Evolutionary conservation across 768 basidiomycete genomes (phyloP).

Genomic region (Podaxis sp.): DNA sequence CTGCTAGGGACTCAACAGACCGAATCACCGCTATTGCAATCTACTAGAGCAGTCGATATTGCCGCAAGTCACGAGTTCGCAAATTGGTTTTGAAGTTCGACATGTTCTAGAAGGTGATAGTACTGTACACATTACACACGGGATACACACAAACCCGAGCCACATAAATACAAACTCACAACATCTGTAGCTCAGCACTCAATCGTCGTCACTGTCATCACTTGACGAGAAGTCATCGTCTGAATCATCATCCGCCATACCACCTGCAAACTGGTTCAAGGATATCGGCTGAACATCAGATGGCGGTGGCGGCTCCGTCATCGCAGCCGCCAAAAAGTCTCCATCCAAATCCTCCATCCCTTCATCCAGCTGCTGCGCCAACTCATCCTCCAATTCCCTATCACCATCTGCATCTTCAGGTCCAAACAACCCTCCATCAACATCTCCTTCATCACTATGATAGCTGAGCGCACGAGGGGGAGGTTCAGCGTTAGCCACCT

Average conservation of each 20-base stretch:
- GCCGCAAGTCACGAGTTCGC: too few relatives aligned
- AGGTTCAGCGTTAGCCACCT: slow-evolving; percentile 11
- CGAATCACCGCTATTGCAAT: too few relatives aligned
- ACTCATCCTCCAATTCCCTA: slow-evolving; percentile 13
- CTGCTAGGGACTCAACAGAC: too few relatives aligned
- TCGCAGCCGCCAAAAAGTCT: slow-evolving; percentile 13
- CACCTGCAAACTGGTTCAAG: slow-evolving; percentile 15
- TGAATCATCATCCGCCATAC: slow-evolving; percentile 1
- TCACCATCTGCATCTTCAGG: slow-evolving; percentile 1
- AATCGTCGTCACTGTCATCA: slow-evolving; percentile 17
- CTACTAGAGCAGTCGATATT: too few relatives aligned
- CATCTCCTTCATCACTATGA: slow-evolving; percentile 11
- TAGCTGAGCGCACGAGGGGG: slow-evolving; percentile 6
- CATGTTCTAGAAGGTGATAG: neutral
- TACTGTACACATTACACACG: neutral
- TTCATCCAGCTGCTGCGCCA: slow-evolving; percentile 13
- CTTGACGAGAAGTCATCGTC: slow-evolving; percentile 17
- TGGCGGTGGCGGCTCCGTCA: slow-evolving; percentile 1
- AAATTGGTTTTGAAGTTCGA: too few relatives aligned
- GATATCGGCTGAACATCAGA: slow-evolving; percentile 15
- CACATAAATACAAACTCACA: neutral
- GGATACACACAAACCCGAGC: neutral
- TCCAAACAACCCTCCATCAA: neutral
- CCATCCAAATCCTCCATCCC: slow-evolving; percentile 8
- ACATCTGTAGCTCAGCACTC: neutral